Base-by-base conservation (phyloP, 2,329 filamentous ascomycete genomes). In the Tolypocladium ophioglossoides region DNA sequence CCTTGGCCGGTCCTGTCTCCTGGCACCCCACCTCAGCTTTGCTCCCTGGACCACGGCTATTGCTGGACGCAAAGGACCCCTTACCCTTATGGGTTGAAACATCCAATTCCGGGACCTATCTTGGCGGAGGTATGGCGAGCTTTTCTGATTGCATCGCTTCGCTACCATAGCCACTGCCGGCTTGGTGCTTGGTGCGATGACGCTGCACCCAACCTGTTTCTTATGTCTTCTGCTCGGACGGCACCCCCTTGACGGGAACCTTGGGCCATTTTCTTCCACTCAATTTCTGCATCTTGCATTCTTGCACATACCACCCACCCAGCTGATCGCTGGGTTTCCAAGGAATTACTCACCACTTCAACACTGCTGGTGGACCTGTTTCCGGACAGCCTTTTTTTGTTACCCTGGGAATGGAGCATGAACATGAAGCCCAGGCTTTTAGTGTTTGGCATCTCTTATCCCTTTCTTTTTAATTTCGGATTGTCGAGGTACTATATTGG, bases 251-350 rank as follows among this genome's bases (percentile, higher is more conserved):
- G 12, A 20, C 6, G n/a, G 24, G 39, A 30, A 34, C 18, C 16
- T 35, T 27, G 20, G 24, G 30, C 24, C 30, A 18, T 34, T 46
- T 32, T 37, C 10, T 22, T 41, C 14, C 18, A 52, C 50, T 37
- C 40, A 44, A 16, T 11, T 27, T 24, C 12, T 38, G 40, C 51
- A 52, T 47, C 12, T 52, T 24, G 39, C 32, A 27, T 46, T 52
- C 40, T 52, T 41, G 39, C 40, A 52, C 40, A 46, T 52, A 47
- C n/a, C n/a, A n/a, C n/a, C 32, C n/a, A 52, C 39, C 22, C 34
- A 22, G 10, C 39, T 48, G 24, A 20, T 39, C 18, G n/a, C 40
- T 35, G 51, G 51, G 16, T 30, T 38, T 35, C 10, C 24, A 22
- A 41, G 38, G 51, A 27, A 30, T 40, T 10, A 14, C 30, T 27